Evolutionary conservation across 495 filamentous ascomycete species (phyloP).

Genomic region (Trichocladium uniseriatum): DNA sequence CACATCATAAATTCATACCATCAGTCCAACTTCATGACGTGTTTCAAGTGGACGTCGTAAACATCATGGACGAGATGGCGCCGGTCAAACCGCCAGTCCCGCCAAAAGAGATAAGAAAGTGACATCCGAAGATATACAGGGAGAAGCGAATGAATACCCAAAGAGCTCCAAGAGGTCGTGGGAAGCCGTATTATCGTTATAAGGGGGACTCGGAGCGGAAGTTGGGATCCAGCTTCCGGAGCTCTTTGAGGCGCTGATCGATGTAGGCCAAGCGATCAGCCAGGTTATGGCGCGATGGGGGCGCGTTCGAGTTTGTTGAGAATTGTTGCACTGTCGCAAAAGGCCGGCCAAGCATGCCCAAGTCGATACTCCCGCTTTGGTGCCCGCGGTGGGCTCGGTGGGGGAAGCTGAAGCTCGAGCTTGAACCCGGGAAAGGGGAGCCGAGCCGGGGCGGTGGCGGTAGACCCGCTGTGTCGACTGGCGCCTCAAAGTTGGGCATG

Average conservation of each 20-base stretch:
- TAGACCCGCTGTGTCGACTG: constrained; percentile 17
- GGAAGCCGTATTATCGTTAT: too few species aligned
- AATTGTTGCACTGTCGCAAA: constrained; percentile 37
- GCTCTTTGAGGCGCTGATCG: constrained; percentile 43
- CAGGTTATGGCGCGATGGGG: constrained; percentile 28
- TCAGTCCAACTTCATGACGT: neutral
- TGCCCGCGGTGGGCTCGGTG: constrained; percentile 33
- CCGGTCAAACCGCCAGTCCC: neutral
- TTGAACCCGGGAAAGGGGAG: constrained; percentile 39
- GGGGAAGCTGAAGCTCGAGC: constrained; percentile 42
- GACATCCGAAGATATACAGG: neutral
- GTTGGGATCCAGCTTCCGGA: constrained; percentile 32
- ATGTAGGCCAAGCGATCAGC: constrained; percentile 42
- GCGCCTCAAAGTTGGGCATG: constrained; percentile 16
- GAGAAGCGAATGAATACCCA: too few species aligned
- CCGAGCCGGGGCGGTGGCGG: constrained; percentile 37
- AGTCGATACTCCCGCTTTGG: constrained; percentile 31
- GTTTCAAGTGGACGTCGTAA: neutral
- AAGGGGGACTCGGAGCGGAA: constrained; percentile 35
- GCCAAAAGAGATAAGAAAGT: too few species aligned
- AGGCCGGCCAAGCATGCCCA: constrained; percentile 36
- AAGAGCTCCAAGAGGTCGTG: too few species aligned
- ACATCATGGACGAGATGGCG: neutral
- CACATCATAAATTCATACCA: constrained; percentile 1
- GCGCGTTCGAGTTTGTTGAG: constrained; percentile 18